phyloP scores from a whole-genome alignment of 2,329 filamentous ascomycete genomes.

The Talaromyces sp. region DNA sequence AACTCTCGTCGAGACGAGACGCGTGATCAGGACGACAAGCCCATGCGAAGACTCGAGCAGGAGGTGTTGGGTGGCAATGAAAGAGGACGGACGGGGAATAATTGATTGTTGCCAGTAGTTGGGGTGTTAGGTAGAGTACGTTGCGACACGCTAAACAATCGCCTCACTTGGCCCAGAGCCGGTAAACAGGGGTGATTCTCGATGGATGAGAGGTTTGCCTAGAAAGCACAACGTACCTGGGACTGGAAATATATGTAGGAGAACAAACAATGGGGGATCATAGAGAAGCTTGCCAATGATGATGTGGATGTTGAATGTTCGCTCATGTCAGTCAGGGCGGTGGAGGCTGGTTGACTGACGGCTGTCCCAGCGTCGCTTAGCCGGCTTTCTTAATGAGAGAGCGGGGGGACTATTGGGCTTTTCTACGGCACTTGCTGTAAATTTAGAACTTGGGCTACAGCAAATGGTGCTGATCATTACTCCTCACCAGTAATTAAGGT shows the following conservation, averaged over 20 bases:
- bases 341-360: slow-evolving; percentile 12
- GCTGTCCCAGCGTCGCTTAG: slow-evolving; percentile 41
- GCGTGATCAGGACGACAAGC: not conserved
- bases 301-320: not conserved
- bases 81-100: not conserved
- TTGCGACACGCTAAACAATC: slow-evolving; percentile 19
- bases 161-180: not conserved
- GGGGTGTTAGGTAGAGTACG: not conserved
- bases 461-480: not conserved
- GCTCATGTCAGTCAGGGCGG: slow-evolving; percentile 14
- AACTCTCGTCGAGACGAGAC: slow-evolving; percentile 21
- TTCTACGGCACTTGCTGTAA: not conserved
- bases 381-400: slow-evolving; percentile 31
- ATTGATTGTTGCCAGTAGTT: slow-evolving; percentile 2
- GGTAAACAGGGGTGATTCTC: slow-evolving; percentile 2
- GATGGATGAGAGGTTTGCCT: not conserved
- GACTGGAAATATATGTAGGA: not conserved
- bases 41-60: not conserved
- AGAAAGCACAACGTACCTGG: slow-evolving; percentile 1
- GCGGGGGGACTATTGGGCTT: slow-evolving; percentile 26
- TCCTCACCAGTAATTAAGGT: not conserved
- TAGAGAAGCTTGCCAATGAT: not conserved
- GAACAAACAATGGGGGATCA: not conserved
- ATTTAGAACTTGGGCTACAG: not conserved
- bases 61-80: not conserved